Evolutionary conservation across 2,329 filamentous ascomycete genomes (phyloP).

Genomic region (Fusarium sp.): DNA sequence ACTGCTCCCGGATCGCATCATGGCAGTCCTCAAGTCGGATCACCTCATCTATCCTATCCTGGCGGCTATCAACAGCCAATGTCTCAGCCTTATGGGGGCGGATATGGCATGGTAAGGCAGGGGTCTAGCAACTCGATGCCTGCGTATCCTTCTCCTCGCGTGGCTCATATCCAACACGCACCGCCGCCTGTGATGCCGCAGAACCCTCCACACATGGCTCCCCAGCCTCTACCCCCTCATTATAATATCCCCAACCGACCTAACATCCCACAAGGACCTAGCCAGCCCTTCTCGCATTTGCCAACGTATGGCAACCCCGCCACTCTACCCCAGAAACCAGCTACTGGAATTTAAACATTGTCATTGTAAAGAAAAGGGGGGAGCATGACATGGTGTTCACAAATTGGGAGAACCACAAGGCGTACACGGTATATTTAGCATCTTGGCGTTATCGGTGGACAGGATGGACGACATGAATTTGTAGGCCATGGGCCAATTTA

Average conservation of each 20-base stretch:
- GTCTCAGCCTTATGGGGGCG: constrained; percentile 60
- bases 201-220: constrained; percentile 54
- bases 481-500: constrained; percentile 46
- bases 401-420: constrained; percentile 45
- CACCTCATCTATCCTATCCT: constrained; percentile 63
- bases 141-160: constrained; percentile 59
- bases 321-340: constrained; percentile 69
- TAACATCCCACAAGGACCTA: constrained; percentile 56
- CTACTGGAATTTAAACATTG: constrained; percentile 58
- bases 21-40: constrained; percentile 65
- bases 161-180: constrained; percentile 54
- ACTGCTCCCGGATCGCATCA: constrained; percentile 62
- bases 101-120: constrained; percentile 68
- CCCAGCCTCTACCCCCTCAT: constrained; percentile 55
- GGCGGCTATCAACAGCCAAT: constrained; percentile 60
- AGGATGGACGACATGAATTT: constrained; percentile 51
- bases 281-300: constrained; percentile 64
- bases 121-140: constrained; percentile 66
- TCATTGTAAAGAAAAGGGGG: constrained; percentile 25
- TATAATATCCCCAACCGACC: constrained; percentile 62
- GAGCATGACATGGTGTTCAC: constrained; percentile 48
- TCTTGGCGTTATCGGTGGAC: constrained; percentile 55
- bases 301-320: constrained; percentile 70
- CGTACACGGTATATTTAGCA: constrained; percentile 53
- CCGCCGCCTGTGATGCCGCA: constrained; percentile 54